Base-by-base conservation (phyloP, 169 alveolate species). In the Plasmodium relictum region DNA sequence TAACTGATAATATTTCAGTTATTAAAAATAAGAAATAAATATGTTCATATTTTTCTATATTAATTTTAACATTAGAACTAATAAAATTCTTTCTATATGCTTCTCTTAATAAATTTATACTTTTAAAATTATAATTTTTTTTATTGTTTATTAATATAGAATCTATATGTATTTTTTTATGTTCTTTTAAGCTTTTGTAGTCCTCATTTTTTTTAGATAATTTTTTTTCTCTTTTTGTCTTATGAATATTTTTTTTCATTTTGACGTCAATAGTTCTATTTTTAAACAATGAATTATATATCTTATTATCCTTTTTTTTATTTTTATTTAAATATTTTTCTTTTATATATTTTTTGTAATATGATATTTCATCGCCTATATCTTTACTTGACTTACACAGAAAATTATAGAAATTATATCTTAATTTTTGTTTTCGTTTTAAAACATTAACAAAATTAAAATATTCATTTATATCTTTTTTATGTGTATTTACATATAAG, bases 21-120 rank as follows among this genome's bases (percentile, higher is more conserved):
- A 83, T 83, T 62, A 52, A 9, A 72, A 83, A 83, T 16, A 83
- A 54, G 61, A 83, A 83, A 41, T 41, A 68, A 20, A 83, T 68
- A 72, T 83, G 91, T 44, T 83, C 91, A 83, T 83, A 83, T 41
- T 83, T 83, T 83, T 83, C 91, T 41, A 83, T 71, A 66, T 83
- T 83, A 22, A 83, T 83, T 69, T 83, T 83, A 50, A 54, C 68
- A 45, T 83, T 59, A 42, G 66, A 69, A 68, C 54, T 83, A 22
- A 69, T 68, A 39, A 52, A 52, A 52, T 83, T 69, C 42, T 83
- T 83, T 66, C 54, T 83, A 83, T 68, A 66, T 14, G 71, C 50
- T 31, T 83, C 91, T 68, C 91, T 83, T 45, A 83, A 52, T 24
- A 83, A 83, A 83, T 83, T 54, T 39, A 83, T 68, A 45, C 42